phyloP scores from a whole-genome alignment of 257 asterid species.

The Ocimum tenuiflorum region DNA sequence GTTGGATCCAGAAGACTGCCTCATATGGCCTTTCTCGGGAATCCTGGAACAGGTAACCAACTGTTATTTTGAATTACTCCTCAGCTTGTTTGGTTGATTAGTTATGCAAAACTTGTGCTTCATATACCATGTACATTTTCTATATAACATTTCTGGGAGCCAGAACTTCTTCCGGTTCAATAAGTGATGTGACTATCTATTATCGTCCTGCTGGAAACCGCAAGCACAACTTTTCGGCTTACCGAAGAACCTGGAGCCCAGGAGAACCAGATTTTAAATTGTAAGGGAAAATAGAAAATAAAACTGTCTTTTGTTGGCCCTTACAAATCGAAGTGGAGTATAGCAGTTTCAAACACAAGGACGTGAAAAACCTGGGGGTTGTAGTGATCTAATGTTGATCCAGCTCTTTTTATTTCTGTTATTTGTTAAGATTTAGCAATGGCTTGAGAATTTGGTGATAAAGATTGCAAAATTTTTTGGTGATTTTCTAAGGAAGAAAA shows the following conservation, averaged over 20 bases:
- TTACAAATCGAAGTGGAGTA: neutral
- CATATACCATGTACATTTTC: neutral
- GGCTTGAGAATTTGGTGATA: neutral
- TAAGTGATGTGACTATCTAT: no score
- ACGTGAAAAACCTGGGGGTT: neutral
- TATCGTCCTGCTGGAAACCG: no score
- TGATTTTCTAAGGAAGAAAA: neutral
- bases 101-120: neutral
- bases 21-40: slow-evolving; percentile 96
- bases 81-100: neutral
- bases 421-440: neutral
- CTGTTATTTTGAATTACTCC: slow-evolving; percentile 7
- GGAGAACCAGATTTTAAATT: no score
- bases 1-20: slow-evolving; percentile 86
- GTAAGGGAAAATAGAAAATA: neutral
- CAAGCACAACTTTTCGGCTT: no score
- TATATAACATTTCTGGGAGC: neutral
- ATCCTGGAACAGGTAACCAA: slow-evolving; percentile 83
- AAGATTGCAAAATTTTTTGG: neutral
- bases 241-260: no score
- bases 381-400: neutral
- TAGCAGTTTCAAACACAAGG: neutral
- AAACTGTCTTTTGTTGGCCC: neutral
- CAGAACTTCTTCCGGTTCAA: neutral
- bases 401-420: neutral